Evolutionary conservation across 1,139 yeast species (phyloP).

Genomic region (Suhomyces choctaworum): DNA sequence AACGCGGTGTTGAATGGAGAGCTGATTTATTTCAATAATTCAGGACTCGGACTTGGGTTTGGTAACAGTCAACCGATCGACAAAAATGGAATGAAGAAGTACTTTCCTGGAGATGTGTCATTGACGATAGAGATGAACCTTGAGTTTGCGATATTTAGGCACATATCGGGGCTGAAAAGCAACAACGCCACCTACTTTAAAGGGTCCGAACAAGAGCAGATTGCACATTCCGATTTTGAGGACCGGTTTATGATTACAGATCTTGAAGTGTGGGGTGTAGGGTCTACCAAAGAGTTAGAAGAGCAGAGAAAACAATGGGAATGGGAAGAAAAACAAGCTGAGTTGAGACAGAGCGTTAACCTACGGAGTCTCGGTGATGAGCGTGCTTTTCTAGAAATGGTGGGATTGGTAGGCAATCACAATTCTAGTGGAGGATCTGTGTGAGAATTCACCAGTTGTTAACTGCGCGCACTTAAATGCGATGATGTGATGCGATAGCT

Average conservation of each 20-base stretch:
- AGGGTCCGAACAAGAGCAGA: slow-evolving; percentile 23
- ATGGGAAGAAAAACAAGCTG: slow-evolving; percentile 89
- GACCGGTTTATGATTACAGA: slow-evolving; percentile 71
- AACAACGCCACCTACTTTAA: slow-evolving; percentile 30
- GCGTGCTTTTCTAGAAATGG: slow-evolving; percentile 85
- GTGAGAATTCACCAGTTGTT: slow-evolving; percentile 15
- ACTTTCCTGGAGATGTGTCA: slow-evolving; percentile 69
- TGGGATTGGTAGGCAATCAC: slow-evolving; percentile 77
- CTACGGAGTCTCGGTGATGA: slow-evolving; percentile 72
- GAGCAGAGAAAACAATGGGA: slow-evolving; percentile 81
- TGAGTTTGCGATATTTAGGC: slow-evolving; percentile 80
- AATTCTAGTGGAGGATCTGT: slow-evolving; percentile 65
- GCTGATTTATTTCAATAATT: slow-evolving; percentile 61
- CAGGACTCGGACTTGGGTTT: slow-evolving; percentile 79
- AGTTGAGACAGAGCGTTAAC: slow-evolving; percentile 71
- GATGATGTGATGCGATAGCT: slow-evolving; percentile 11
- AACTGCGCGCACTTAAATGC: not conserved
- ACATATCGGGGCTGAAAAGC: slow-evolving; percentile 40
- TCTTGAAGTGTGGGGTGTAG: slow-evolving; percentile 91
- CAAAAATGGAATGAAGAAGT: slow-evolving; percentile 42
- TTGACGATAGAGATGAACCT: slow-evolving; percentile 73
- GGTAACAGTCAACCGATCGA: slow-evolving; percentile 67
- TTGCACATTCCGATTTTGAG: slow-evolving; percentile 51
- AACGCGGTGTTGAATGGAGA: slow-evolving; percentile 31
- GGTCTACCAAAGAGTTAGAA: slow-evolving; percentile 69